Conservation (phyloP, 192 early-diverging fungal species). For the Backusella morwellensis region DNA sequence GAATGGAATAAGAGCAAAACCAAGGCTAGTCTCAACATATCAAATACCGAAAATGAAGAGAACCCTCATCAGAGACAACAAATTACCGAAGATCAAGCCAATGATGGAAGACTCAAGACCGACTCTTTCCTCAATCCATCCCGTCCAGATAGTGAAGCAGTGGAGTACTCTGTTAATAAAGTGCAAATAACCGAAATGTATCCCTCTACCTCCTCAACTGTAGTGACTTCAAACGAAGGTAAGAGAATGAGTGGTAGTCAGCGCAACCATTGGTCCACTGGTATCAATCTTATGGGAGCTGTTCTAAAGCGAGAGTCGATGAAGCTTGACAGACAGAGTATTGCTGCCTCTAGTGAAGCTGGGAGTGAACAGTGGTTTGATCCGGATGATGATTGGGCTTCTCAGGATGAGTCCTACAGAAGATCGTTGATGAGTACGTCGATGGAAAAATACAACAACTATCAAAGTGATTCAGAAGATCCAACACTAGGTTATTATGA, state of each 20-base stretch:
- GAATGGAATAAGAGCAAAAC: background rate
- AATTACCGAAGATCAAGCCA: background rate
- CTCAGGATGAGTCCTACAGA: constrained; percentile 3
- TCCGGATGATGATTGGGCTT: constrained; percentile 13
- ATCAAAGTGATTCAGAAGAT: background rate
- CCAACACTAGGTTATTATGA: background rate
- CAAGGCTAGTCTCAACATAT: background rate
- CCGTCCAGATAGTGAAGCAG: background rate
- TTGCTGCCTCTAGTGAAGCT: constrained; percentile 13
- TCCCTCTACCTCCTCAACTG: background rate
- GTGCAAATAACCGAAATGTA: constrained; percentile 2
- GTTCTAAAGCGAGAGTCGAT: constrained; percentile 7
- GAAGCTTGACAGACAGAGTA: background rate
- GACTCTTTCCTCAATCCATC: background rate
- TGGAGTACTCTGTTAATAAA: background rate
- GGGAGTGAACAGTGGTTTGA: constrained; percentile 26
- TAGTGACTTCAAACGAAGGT: background rate
- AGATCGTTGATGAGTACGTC: background rate
- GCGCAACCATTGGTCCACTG: constrained; percentile 18
- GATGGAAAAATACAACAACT: background rate
- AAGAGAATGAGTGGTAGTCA: constrained; percentile 14
- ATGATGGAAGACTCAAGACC: background rate
- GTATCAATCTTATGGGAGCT: constrained; percentile 1
- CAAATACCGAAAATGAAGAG: background rate
- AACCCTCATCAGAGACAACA: background rate